Conservation (phyloP, 73 alveolate genomes). For the Symbiodinium natans region DNA sequence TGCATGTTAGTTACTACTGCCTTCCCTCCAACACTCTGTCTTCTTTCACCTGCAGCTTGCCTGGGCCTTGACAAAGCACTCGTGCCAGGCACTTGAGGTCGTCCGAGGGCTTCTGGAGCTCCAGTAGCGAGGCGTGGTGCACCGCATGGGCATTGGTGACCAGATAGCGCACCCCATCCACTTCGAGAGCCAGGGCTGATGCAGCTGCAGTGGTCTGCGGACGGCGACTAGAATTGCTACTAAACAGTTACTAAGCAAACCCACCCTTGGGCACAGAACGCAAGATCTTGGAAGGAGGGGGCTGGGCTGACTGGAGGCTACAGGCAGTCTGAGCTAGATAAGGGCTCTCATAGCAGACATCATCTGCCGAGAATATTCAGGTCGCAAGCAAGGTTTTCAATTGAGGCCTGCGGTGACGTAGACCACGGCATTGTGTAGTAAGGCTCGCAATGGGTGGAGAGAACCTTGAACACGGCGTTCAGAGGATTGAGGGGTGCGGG, state of each 20-base stretch:
- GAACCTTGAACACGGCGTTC: conserved; percentile 49
- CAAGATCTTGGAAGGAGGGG: too few species aligned
- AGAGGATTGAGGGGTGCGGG: not conserved
- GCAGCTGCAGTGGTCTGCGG: conserved; percentile 56
- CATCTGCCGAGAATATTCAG: too few species aligned
- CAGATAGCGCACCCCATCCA: conserved; percentile 25
- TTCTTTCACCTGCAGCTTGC: not conserved
- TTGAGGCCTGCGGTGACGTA: conserved; percentile 60
- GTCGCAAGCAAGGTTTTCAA: too few species aligned
- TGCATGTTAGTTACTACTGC: too few species aligned
- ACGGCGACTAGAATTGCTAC: too few species aligned
- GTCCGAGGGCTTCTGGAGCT: conserved; percentile 46
- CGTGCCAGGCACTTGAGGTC: conserved; percentile 48
- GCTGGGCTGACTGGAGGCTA: too few species aligned
- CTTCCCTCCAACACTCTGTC: too few species aligned
- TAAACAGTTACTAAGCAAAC: too few species aligned
- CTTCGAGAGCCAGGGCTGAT: conserved; percentile 34
- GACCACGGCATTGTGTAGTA: conserved; percentile 89
- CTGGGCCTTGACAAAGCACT: conserved; percentile 58
- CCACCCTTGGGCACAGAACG: too few species aligned
- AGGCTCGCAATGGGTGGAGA: conserved; percentile 61
- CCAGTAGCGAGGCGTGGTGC: conserved; percentile 77
- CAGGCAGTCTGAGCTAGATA: too few species aligned
- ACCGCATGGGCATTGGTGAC: conserved; percentile 80
- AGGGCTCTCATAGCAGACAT: too few species aligned